Percentiles rank a stretch among this genome's conserved stretches.
Evolutionary conservation across 176 grass and related monocot species (phyloP).

Genomic region (Rhynchospora tenuis): DNA sequence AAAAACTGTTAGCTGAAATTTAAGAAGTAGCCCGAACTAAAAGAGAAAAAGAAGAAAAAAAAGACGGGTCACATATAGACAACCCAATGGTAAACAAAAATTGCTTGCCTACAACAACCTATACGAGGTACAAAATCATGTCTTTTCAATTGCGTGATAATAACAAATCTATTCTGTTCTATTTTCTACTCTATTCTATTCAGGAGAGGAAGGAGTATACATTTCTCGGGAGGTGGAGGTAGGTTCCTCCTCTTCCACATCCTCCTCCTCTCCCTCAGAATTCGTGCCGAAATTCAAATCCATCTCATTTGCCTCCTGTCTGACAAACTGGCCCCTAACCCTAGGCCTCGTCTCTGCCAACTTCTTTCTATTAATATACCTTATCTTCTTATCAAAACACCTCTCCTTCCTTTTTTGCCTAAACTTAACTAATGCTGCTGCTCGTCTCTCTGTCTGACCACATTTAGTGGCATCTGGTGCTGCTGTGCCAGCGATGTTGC

Average conservation of each 20-base stretch:
- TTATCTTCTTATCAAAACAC: slow-evolving; percentile 97
- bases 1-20: background rate
- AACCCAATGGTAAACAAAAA: slow-evolving; percentile 24
- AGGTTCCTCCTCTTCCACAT: slow-evolving; percentile 7
- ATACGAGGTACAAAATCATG: slow-evolving; percentile 7
- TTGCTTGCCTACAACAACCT: slow-evolving; percentile 13
- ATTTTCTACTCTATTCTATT: slow-evolving; percentile 39
- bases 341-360: slow-evolving; percentile 82
- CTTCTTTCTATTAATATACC: slow-evolving; percentile 78
- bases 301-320: slow-evolving; percentile 49
- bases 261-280: slow-evolving; percentile 65
- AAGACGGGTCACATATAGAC: slow-evolving; percentile 12
- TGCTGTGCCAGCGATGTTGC: slow-evolving; percentile 21
- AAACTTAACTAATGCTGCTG: slow-evolving; percentile 85
- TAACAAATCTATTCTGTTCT: slow-evolving; percentile 21
- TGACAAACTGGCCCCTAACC: slow-evolving; percentile 89
- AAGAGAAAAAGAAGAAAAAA: background rate
- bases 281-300: slow-evolving; percentile 57
- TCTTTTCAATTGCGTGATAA: slow-evolving; percentile 13
- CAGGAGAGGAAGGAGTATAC: slow-evolving; percentile 53
- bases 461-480: slow-evolving; percentile 39
- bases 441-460: slow-evolving; percentile 52
- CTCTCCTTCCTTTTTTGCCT: slow-evolving; percentile 85
- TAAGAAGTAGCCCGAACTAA: background rate
- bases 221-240: slow-evolving; percentile 53